Percentiles rank a stretch among this genome's conserved stretches.
These are phyloP conservation scores for Globisporangium irregulare DNA, from an alignment of 352 stramenopile species.

Conservation along the genomic window DNA sequence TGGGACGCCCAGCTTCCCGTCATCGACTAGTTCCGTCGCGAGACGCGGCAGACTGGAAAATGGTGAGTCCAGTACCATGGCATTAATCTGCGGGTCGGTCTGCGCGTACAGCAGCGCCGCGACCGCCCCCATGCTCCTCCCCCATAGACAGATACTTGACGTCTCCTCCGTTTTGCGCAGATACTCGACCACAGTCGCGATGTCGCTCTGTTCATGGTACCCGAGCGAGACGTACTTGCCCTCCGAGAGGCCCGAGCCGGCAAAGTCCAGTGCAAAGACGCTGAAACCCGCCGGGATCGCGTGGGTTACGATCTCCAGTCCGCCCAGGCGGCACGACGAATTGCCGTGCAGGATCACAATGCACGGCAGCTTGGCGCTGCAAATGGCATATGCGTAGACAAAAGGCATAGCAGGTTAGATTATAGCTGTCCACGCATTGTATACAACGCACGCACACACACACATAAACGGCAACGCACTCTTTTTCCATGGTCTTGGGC, in stretches of 20 bases:
- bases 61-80: constrained; percentile 81
- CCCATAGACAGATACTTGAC: constrained; percentile 72
- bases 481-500: constrained; percentile 28
- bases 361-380: constrained; percentile 50
- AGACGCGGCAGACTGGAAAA: constrained; percentile 77
- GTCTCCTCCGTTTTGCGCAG: constrained; percentile 45
- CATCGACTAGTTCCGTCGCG: constrained; percentile 72
- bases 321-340: constrained; percentile 72
- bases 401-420: background rate
- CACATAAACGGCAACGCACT: constrained; percentile 17
- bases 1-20: constrained; percentile 77
- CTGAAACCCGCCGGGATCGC: constrained; percentile 74
- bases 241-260: constrained; percentile 65
- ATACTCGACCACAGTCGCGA: constrained; percentile 69
- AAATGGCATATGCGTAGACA: background rate
- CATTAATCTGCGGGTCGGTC: constrained; percentile 52
- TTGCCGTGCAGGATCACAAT: constrained; percentile 85
- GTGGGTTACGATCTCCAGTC: constrained; percentile 75
- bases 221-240: constrained; percentile 85
- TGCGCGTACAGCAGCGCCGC: constrained; percentile 68
- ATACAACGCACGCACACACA: too few relatives aligned
- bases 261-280: constrained; percentile 82
- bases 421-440: background rate
- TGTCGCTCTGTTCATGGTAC: constrained; percentile 74
- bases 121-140: constrained; percentile 78